These are phyloP conservation scores for Pyrenophora tritici-repentis DNA, from an alignment of 2,329 filamentous ascomycete genomes.

Conservation along the genomic window DNA sequence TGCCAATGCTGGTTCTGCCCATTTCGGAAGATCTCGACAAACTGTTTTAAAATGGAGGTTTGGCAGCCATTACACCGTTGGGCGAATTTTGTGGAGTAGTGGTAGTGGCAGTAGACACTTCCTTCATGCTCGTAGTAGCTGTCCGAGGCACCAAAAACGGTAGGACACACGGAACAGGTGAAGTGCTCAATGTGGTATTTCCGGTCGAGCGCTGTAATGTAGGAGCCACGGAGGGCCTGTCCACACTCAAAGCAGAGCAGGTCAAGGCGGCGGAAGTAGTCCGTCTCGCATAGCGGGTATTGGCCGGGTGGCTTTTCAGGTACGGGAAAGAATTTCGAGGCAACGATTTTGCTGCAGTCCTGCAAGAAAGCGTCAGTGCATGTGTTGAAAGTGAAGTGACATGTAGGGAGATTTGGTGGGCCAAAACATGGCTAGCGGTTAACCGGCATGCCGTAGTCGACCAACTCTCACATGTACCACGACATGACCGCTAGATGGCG, in stretches of 20 bases:
- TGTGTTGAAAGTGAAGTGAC: background rate
- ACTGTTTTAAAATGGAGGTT: constrained; percentile 96
- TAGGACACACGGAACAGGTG: constrained; percentile 94
- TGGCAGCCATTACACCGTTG: constrained; percentile 96
- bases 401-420: background rate
- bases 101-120: constrained; percentile 96
- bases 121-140: constrained; percentile 99
- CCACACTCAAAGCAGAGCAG: constrained; percentile 91
- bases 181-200: constrained; percentile 99
- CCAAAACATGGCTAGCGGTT: too few relatives aligned
- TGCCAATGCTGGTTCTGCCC: constrained; percentile 99
- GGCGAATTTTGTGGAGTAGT: constrained; percentile 97
- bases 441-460: too few relatives aligned
- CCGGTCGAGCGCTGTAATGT: constrained; percentile 95
- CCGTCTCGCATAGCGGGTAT: constrained; percentile 93
- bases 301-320: constrained; percentile 88
- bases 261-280: constrained; percentile 92
- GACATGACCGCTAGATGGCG: too few relatives aligned
- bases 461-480: too few relatives aligned
- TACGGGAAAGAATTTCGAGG: constrained; percentile 97
- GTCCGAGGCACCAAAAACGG: constrained; percentile 96
- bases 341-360: constrained; percentile 97
- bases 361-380: constrained; percentile 47
- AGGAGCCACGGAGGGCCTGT: constrained; percentile 90
- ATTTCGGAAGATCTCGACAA: constrained; percentile 98